Base-by-base conservation (phyloP, 306 rosid species). In the Fragaria ananassa region DNA sequence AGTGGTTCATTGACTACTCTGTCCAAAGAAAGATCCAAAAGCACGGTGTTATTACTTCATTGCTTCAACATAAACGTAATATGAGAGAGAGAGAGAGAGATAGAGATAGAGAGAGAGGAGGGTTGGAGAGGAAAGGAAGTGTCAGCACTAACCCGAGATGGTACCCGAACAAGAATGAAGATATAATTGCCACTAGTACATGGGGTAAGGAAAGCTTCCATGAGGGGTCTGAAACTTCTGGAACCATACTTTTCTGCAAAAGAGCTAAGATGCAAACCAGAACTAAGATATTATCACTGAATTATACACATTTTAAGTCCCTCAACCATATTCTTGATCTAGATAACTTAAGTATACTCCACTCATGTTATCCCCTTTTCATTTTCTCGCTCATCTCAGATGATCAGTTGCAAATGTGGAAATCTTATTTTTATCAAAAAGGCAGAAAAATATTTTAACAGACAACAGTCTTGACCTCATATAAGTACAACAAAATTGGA, bases 1-100 rank as follows among this genome's bases (percentile, higher is more conserved):
- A 95, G 93, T 23, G 98, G 98, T 87, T 95, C 98, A 81, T 95
- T 95, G 72, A 92, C 97, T 67, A 95, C 97, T 60, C 98, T 95
- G 90, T 41, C 78, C 45, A 80, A 66, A 72, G 70, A 69, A 81
- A 79, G 80, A 78, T 63, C 42, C 27, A n/a, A 72, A 68, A 68
- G 64, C 72, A 78, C 44, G 13, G 44, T n/a, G 27, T 17, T 39
- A 42, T 68, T 61, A 76, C 69, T 31, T 68, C 47, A 51, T 62
- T 10, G 54, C 31, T 50, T 57, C 51, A 79, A 68, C 18, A 41
- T 11, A 21, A 45, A 68, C 50, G 3, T 13, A 13, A 4, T 2
- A 12, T 9, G 18, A 15, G 15, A 19, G 39, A 42, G 21, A 54
- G 21, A 54, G 76, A 77, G 27, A 34, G 75, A 72, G 68, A 31